Conservation (phyloP, 1,284 basidiomycete species). For the Ustilago sp. region DNA sequence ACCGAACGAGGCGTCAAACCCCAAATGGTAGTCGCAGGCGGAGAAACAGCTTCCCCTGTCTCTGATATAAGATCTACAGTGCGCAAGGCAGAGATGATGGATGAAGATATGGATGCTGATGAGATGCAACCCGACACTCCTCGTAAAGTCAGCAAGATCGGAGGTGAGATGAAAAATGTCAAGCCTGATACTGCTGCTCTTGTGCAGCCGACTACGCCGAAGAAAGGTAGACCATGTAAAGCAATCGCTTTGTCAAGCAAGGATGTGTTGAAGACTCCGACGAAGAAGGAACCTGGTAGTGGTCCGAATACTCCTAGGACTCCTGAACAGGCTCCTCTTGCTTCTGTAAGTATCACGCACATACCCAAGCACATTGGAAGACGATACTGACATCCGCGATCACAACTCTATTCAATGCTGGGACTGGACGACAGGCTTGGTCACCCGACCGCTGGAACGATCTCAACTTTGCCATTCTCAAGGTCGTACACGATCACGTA, state of each 20-base stretch:
- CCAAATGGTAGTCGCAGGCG: background rate
- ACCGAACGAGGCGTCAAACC: conserved; percentile 1
- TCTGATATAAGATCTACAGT: conserved; percentile 26
- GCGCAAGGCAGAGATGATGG: background rate
- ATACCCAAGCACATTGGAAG: background rate
- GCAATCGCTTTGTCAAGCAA: conserved; percentile 12
- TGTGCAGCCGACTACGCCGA: conserved; percentile 20
- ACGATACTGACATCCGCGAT: background rate
- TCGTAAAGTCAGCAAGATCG: conserved; percentile 4
- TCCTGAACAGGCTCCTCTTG: conserved; percentile 17
- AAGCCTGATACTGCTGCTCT: background rate
- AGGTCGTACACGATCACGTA: conserved; percentile 36
- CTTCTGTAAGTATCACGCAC: conserved; percentile 13
- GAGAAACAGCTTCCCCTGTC: background rate
- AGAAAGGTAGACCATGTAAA: conserved; percentile 8
- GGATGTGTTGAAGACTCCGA: conserved; percentile 20
- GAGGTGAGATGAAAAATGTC: background rate
- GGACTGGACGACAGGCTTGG: conserved; percentile 19
- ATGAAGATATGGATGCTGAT: background rate
- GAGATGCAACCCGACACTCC: background rate
- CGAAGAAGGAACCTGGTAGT: conserved; percentile 16
- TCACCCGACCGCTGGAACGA: conserved; percentile 23
- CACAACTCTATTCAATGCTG: background rate
- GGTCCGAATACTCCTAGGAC: conserved; percentile 7
- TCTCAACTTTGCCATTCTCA: conserved; percentile 51